Conservation (phyloP, 495 filamentous ascomycete species). For the Tuber magnatum region DNA sequence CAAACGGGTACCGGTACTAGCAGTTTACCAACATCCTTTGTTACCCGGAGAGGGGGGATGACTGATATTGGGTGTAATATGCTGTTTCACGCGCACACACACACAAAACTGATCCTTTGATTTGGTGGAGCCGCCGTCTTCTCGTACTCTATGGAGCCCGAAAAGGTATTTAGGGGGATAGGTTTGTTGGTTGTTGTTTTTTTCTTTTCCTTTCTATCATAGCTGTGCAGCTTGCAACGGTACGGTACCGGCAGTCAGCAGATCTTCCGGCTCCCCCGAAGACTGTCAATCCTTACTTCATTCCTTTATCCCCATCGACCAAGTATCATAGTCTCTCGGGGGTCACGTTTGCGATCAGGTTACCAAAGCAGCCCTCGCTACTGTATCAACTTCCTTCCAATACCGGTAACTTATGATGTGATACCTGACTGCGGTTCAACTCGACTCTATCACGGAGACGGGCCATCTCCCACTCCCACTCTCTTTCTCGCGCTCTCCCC, state of each 20-base stretch:
- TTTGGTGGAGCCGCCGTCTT: not conserved
- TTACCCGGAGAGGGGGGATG: conserved; percentile 5
- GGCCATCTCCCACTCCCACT: not conserved
- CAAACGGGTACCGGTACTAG: not conserved
- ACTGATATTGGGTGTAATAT: conserved; percentile 20
- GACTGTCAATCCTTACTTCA: not conserved
- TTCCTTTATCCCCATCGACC: not conserved
- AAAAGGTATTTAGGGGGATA: not conserved
- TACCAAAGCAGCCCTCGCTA: not conserved
- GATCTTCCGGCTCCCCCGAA: not conserved
- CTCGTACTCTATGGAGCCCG: not conserved
- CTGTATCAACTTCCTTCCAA: not conserved
- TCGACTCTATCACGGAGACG: conserved; percentile 3
- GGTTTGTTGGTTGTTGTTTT: not conserved
- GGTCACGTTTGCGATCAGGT: not conserved
- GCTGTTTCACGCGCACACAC: conserved; percentile 15
- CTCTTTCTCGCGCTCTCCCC: not conserved
- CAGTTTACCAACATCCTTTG: not conserved
- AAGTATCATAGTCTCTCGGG: not conserved
- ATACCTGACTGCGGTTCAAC: conserved; percentile 2
- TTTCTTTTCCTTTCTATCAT: not conserved
- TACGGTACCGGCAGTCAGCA: not conserved
- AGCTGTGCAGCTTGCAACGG: not conserved
- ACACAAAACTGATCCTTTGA: not conserved
- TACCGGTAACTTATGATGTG: conserved; percentile 1